Evolutionary conservation across 495 filamentous ascomycete genomes (phyloP), one percentile per base, ranked within the genome.

Genomic region (Talaromyces proteolyticus): DNA sequence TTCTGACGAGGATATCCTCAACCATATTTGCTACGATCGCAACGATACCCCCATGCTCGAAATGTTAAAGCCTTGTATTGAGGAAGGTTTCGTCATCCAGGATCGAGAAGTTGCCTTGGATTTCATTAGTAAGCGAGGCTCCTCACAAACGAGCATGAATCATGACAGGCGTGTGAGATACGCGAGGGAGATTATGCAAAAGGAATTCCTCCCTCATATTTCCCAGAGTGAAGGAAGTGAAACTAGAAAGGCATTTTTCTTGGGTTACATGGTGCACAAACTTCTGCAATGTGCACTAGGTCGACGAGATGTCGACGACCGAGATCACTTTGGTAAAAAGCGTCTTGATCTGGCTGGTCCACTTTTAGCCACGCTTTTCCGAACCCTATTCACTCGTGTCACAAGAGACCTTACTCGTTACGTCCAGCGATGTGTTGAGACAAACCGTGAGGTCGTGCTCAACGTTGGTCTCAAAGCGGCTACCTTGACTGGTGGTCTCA

Each of bases 291-390:
- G 89, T 64, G 87, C 88, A 38, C 75, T 97, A 17, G 93, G 93
- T 39, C 85, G 94, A 48, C 81, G 88, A 40, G 94, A 96, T 59
- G 86, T 87, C 16, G 93, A 99, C 56, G 93, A 99, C 60, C 87
- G 93, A 69, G 93, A 99, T 72, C 94, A 99, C 64, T 97, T 99
- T 55, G 93, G 93, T 58, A 97, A 97, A 78, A 99, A 99, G 75
- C 83, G 93, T 52, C 76, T 99, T 21, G 93, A 99, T 69, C 75
- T 99, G 57, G 93, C 94, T 55, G 93, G 93, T 46, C 93, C 94
- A 22, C 76, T 99, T 37, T 77, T 99, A 37, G 92, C 93, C 20
- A 91, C 88, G 57, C 78, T 99, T 34, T 99, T 99, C 78, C 81
- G 94, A 23, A 81, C 80, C 39, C 78, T 96, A 42, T 93, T 93